phyloP scores from a whole-genome alignment of 2,329 filamentous ascomycete species.

The Tolypocladium inflatum region DNA sequence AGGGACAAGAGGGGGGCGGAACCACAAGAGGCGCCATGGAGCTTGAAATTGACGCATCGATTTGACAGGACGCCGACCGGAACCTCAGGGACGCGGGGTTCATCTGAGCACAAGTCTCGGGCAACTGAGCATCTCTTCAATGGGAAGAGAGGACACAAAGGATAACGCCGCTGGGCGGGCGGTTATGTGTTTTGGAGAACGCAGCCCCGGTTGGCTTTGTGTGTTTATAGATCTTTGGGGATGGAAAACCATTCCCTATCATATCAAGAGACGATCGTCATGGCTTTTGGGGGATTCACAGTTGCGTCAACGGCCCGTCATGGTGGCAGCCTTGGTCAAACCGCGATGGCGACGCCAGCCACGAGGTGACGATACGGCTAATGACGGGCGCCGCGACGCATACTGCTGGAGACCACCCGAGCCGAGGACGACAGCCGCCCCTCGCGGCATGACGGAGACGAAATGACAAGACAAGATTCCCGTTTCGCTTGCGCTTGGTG shows the following conservation, averaged over 20 bases:
- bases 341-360: not conserved
- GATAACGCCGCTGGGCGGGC: constrained; percentile 9
- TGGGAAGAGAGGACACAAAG: constrained; percentile 20
- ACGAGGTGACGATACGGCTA: not conserved
- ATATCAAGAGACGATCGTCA: constrained; percentile 27
- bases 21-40: not conserved
- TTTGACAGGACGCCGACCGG: constrained; percentile 17
- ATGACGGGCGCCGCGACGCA: not conserved
- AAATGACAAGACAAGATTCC: not conserved
- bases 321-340: not conserved
- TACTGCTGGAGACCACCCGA: not conserved
- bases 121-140: constrained; percentile 23
- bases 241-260: constrained; percentile 32
- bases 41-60: constrained; percentile 17
- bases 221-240: constrained; percentile 35
- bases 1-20: not conserved
- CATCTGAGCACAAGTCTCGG: constrained; percentile 10
- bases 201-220: constrained; percentile 18
- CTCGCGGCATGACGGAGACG: not conserved
- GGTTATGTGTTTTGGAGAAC: constrained; percentile 8
- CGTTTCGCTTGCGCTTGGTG: not conserved
- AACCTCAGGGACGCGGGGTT: constrained; percentile 19
- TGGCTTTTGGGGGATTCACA: not conserved
- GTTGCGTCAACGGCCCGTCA: not conserved
- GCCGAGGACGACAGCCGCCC: not conserved